These are phyloP conservation scores for Sphaerulina musiva DNA, from an alignment of 2,329 filamentous ascomycete genomes.

Conservation along the genomic window DNA sequence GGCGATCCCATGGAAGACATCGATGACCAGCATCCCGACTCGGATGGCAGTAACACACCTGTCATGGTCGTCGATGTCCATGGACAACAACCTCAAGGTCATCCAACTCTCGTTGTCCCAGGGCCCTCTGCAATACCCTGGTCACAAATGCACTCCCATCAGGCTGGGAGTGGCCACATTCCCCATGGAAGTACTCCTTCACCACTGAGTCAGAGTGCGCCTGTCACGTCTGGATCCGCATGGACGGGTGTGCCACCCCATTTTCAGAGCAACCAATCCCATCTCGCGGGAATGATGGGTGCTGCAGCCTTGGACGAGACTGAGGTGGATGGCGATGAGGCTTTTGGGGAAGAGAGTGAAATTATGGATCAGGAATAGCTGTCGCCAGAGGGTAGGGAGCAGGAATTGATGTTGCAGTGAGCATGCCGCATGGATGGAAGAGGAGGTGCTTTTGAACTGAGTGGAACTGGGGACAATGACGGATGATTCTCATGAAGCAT, in stretches of 20 bases:
- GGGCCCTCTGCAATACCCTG: slow-evolving; percentile 19
- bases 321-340: slow-evolving; percentile 37
- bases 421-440: too few species aligned
- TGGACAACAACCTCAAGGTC: slow-evolving; percentile 23
- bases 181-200: slow-evolving; percentile 7
- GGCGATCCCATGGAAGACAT: slow-evolving; percentile 29
- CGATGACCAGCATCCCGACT: slow-evolving; percentile 27
- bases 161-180: neutral
- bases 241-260: slow-evolving; percentile 16
- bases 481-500: too few species aligned
- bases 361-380: slow-evolving; percentile 33
- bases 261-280: slow-evolving; percentile 22
- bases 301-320: slow-evolving; percentile 35
- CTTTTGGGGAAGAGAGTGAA: slow-evolving; percentile 43
- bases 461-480: too few species aligned
- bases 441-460: too few species aligned
- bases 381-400: neutral
- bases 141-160: slow-evolving; percentile 1
- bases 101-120: slow-evolving; percentile 23
- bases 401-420: neutral
- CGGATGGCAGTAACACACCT: slow-evolving; percentile 28
- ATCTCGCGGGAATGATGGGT: slow-evolving; percentile 36
- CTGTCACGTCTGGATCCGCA: slow-evolving; percentile 22
- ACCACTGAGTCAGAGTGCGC: slow-evolving; percentile 28
- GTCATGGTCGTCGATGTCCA: slow-evolving; percentile 28